Conservation (phyloP, 768 basidiomycete genomes). For the Boletus rubroflammeus region DNA sequence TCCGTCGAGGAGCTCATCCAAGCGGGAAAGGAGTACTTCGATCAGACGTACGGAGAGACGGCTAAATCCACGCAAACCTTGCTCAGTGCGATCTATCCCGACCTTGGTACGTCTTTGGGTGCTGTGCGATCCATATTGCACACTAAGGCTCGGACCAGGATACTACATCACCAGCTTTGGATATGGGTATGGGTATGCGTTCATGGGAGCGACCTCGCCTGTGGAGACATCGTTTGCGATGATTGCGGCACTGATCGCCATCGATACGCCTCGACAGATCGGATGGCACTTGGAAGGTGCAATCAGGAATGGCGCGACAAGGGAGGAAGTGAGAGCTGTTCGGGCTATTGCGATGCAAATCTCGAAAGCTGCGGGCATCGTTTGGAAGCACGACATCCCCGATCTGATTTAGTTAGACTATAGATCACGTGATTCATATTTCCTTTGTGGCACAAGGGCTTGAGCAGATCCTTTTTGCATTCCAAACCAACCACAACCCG, state of each 20-base stretch:
- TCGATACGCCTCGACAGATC: slow-evolving; percentile 60
- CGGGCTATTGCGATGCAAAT: slow-evolving; percentile 53
- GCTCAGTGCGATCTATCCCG: slow-evolving; percentile 54
- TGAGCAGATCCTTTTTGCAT: background rate
- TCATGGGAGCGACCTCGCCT: slow-evolving; percentile 42
- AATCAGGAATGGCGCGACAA: slow-evolving; percentile 49
- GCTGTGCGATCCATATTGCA: background rate
- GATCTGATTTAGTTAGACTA: slow-evolving; percentile 21
- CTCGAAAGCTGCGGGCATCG: slow-evolving; percentile 44
- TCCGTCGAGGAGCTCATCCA: slow-evolving; percentile 43
- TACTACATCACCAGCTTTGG: slow-evolving; percentile 52
- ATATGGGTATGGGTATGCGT: slow-evolving; percentile 56
- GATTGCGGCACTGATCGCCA: slow-evolving; percentile 58
- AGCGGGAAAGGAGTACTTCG: slow-evolving; percentile 44
- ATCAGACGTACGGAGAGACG: slow-evolving; percentile 53
- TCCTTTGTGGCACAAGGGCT: background rate
- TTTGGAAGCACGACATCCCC: slow-evolving; percentile 54
- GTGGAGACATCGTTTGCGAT: slow-evolving; percentile 58
- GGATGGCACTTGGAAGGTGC: slow-evolving; percentile 64
- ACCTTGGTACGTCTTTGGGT: slow-evolving; percentile 46
- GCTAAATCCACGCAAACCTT: slow-evolving; percentile 45
- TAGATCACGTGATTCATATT: slow-evolving; percentile 17
- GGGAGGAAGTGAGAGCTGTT: slow-evolving; percentile 51
- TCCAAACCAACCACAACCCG: too few species aligned
- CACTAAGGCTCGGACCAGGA: slow-evolving; percentile 31